Evolutionary conservation across 768 basidiomycete species (phyloP), one percentile per base, ranked within the genome.

Genomic region (Sarcomyxa edulis): DNA sequence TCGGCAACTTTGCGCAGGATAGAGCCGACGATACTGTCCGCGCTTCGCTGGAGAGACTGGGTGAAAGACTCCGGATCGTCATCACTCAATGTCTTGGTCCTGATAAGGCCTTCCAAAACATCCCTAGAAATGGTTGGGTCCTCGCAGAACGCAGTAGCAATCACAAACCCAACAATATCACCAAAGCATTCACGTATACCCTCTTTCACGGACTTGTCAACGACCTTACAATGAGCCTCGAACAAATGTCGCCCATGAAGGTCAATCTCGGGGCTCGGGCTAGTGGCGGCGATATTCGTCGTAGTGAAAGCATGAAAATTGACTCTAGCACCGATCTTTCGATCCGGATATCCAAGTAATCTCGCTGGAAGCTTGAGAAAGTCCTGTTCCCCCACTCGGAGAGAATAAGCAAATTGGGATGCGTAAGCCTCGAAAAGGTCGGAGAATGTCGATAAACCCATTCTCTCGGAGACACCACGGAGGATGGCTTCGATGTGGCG

Each of bases 381-480:
- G 44, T 85, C 78, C 10, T 64, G 55, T 8, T 59, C 56, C 4
- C 61, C 61, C 26, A 66, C 53, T 25, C 73, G 67, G 32, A 93
- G 73, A 7, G 87, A 81, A 47, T 65, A 73, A 0, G 85, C 81
- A 35, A 92, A 66, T 47, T 88, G 88, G 6, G 78, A 74, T 1
- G 84, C 81, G 54, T 95, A 92, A 7, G 78, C 71, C 45, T 80
- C 71, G 49, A 90, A 96, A 3, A 98, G 71, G 5, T 69, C 65
- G 6, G 78, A 69, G 11, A 83, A 62, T 3, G 62, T 61, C 6
- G 56, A 47, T 28, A 97, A 55, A 10, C 89, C 90, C 32, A 98
- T 66, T 6, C 83, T 68, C 35, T 64, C 54, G 0, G 87, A 74
- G 15, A 85, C 80, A 6, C 77, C 77, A 11, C 49, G 50, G 25